Conservation (phyloP, 1,284 basidiomycete genomes). For the Ceratobasidium sp. region DNA sequence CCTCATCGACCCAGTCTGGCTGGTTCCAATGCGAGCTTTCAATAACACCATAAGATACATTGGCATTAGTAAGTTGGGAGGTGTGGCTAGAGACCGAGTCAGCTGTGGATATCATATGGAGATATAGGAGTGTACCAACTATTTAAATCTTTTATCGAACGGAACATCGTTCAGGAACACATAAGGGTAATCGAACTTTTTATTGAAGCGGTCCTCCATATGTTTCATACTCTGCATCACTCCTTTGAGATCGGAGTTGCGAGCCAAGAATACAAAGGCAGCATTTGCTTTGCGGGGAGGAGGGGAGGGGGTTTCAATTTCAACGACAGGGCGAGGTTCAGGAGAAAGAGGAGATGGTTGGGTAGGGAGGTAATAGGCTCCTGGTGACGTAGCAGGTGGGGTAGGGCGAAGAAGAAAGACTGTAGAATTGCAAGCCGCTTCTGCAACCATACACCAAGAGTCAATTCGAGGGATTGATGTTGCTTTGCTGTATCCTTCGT, state of each 20-base stretch:
- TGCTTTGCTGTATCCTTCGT: slow-evolving; percentile 51
- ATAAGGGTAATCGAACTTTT: slow-evolving; percentile 54
- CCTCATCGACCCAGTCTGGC: slow-evolving; percentile 76
- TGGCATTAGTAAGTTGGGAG: slow-evolving; percentile 49
- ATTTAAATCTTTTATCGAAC: slow-evolving; percentile 55
- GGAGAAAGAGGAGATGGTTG: slow-evolving; percentile 18
- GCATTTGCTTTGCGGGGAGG: slow-evolving; percentile 49
- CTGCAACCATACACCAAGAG: slow-evolving; percentile 27
- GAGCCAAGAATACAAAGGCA: slow-evolving; percentile 55
- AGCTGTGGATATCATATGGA: neutral
- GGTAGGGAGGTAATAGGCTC: slow-evolving; percentile 39
- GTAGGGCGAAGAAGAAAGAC: slow-evolving; percentile 27
- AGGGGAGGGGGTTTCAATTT: slow-evolving; percentile 40
- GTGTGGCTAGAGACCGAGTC: neutral
- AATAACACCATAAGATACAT: slow-evolving; percentile 64
- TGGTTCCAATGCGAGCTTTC: slow-evolving; percentile 63
- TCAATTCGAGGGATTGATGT: slow-evolving; percentile 49
- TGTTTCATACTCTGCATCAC: slow-evolving; percentile 46
- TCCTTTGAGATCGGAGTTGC: slow-evolving; percentile 55
- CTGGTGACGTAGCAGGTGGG: slow-evolving; percentile 48
- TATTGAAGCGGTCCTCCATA: slow-evolving; percentile 47
- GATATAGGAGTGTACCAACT: slow-evolving; percentile 41
- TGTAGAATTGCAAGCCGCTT: slow-evolving; percentile 30
- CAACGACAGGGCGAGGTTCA: neutral
- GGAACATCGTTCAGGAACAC: slow-evolving; percentile 55